Evolutionary conservation across 345 rosid genomes (phyloP).

Genomic region (Brassica napus): Da-Ae NC_063446.1:19692501-19693000

Average conservation of each 20-base stretch:
- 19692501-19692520: constrained; percentile 70
- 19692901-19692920: constrained; percentile 90
- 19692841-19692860: constrained; percentile 80
- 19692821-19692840: constrained; percentile 84
- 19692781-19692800: constrained; percentile 94
- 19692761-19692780: constrained; percentile 88
- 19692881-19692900: constrained; percentile 55
- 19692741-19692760: constrained; percentile 99
- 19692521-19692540: constrained; percentile 80
- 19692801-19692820: constrained; percentile 86
- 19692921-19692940: constrained; percentile 96
- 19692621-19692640: constrained; percentile 84
- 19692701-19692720: constrained; percentile 36
- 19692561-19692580: constrained; percentile 68
- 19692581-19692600: constrained; percentile 47
- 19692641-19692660: constrained; percentile 77
- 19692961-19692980: constrained; percentile 92
- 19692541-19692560: constrained; percentile 68
- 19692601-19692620: constrained; percentile 52
- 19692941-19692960: constrained; percentile 87
- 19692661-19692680: constrained; percentile 70
- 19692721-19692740: constrained; percentile 81
- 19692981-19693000: constrained; percentile 77
- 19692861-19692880: constrained; percentile 47
- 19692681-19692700: constrained; percentile 42